Conservation (phyloP, 176 grass and related monocot species). For the Lolium perenne region DNA sequence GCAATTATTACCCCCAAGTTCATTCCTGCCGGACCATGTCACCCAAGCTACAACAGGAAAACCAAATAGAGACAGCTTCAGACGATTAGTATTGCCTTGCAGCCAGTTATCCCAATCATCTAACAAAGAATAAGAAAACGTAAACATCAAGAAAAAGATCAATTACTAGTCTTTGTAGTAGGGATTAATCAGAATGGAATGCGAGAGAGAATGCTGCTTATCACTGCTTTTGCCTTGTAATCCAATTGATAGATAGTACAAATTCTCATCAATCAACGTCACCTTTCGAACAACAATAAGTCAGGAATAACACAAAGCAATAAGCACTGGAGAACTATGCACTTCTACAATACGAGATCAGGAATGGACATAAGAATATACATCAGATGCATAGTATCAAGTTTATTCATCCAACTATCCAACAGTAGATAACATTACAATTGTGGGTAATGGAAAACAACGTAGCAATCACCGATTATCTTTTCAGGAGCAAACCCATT, state of each 20-base stretch:
- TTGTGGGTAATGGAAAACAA: slow-evolving; percentile 11
- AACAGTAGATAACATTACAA: neutral
- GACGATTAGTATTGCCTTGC: neutral
- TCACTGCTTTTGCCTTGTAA: neutral
- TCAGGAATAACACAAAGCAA: neutral
- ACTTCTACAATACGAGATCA: neutral
- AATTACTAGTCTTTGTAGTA: neutral
- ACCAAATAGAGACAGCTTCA: slow-evolving; percentile 4
- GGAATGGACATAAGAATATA: neutral
- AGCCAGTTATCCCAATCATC: neutral
- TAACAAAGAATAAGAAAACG: neutral
- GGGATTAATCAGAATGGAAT: neutral
- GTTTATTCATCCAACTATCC: slow-evolving; percentile 12
- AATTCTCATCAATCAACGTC: neutral
- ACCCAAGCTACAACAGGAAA: slow-evolving; percentile 5
- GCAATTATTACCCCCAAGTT: neutral
- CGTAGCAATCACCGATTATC: neutral
- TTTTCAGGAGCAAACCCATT: slow-evolving; percentile 24
- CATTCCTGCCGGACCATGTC: neutral
- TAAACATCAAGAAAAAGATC: neutral
- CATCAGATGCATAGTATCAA: neutral
- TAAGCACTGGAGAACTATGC: neutral
- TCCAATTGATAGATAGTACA: neutral
- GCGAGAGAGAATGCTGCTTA: neutral
- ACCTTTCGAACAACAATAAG: slow-evolving; percentile 21